Conservation (phyloP, 306 rosid genomes). For the Aeschynomene evenia region DNA sequence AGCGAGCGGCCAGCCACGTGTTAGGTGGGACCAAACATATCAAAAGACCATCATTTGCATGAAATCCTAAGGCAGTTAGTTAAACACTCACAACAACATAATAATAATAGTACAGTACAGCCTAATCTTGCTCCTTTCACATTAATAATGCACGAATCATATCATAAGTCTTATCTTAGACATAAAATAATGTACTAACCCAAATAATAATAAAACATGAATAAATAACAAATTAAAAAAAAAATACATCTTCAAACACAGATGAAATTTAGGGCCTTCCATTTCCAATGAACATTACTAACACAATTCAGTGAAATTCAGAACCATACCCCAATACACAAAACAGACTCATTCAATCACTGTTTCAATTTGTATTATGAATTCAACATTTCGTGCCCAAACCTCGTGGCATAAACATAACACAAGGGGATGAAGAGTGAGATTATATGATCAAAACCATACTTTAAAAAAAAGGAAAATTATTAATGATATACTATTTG, state of each 20-base stretch:
- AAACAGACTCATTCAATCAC: not conserved
- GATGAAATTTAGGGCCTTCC: no score
- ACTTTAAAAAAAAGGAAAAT: not conserved
- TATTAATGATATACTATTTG: not conserved
- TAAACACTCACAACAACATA: constrained; percentile 28
- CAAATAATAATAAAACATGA: not conserved
- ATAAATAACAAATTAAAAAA: not conserved
- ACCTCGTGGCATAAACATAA: not conserved
- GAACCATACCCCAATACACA: not conserved
- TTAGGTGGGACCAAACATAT: constrained; percentile 41
- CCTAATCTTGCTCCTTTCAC: constrained; percentile 21
- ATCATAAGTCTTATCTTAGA: constrained; percentile 21
- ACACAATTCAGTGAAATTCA: not conserved
- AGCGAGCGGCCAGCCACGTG: constrained; percentile 36
- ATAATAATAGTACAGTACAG: constrained; percentile 15
- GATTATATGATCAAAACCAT: not conserved
- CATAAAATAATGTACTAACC: not conserved
- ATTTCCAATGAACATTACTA: not conserved
- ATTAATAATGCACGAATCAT: constrained; percentile 21
- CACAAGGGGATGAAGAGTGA: not conserved
- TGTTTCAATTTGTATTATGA: constrained; percentile 1
- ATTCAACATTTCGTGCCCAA: constrained; percentile 18
- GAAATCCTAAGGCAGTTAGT: constrained; percentile 34
- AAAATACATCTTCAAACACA: not conserved
- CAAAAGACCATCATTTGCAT: constrained; percentile 35